These are phyloP conservation scores for Termitomyces sp. DNA, from an alignment of 768 basidiomycete genomes.

Conservation along the genomic window DNA sequence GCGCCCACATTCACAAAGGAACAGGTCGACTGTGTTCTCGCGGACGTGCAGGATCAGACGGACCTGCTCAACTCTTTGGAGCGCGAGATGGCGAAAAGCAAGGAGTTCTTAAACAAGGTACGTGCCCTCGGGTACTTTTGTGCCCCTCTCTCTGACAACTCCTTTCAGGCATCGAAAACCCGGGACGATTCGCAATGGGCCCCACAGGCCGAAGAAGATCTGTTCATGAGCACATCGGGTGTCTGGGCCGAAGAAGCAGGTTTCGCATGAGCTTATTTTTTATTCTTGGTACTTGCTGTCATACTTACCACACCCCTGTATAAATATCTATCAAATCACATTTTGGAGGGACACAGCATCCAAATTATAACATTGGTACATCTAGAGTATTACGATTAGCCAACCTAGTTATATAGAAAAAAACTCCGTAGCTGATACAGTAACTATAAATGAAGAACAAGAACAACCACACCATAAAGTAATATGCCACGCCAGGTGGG, in stretches of 20 bases:
- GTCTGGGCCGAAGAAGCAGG: constrained; percentile 13
- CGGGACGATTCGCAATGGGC: constrained; percentile 21
- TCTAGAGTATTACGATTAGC: constrained; percentile 7
- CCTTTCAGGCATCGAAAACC: constrained; percentile 19
- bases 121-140: constrained; percentile 3
- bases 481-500: background rate
- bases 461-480: background rate
- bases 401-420: constrained; percentile 5
- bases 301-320: background rate
- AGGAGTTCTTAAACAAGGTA: constrained; percentile 74
- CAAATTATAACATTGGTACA: constrained; percentile 8
- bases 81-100: constrained; percentile 56
- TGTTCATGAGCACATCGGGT: constrained; percentile 10
- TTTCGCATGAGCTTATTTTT: background rate
- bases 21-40: constrained; percentile 60
- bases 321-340: background rate
- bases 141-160: background rate
- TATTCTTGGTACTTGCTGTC: background rate
- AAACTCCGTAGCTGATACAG: background rate
- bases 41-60: constrained; percentile 53
- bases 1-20: constrained; percentile 54
- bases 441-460: background rate
- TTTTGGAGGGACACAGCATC: background rate
- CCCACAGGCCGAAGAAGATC: constrained; percentile 19
- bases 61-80: constrained; percentile 48